These are phyloP conservation scores for Tilletia walkeri DNA, from an alignment of 1,284 basidiomycete genomes.

Conservation along the genomic window DNA sequence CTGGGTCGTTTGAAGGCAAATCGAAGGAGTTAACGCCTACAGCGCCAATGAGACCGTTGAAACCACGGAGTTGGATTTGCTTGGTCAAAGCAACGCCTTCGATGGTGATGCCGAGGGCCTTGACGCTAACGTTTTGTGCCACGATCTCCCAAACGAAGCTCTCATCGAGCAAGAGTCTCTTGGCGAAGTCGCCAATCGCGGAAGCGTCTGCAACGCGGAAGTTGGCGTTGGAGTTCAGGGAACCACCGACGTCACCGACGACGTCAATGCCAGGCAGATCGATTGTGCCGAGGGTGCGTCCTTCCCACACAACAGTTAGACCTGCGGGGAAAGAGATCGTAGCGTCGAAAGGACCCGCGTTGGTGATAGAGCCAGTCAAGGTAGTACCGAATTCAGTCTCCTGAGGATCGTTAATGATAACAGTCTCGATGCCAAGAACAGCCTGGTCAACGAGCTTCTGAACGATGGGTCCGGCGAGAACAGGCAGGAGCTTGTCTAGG, in stretches of 20 bases:
- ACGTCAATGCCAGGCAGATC: conserved; percentile 63
- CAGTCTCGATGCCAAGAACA: conserved; percentile 57
- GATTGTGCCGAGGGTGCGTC: conserved; percentile 65
- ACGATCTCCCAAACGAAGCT: conserved; percentile 73
- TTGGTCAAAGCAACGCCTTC: conserved; percentile 64
- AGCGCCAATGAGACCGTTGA: conserved; percentile 68
- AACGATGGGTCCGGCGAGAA: conserved; percentile 75
- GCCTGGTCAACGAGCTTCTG: conserved; percentile 70
- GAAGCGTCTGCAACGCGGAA: conserved; percentile 67
- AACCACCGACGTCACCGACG: conserved; percentile 65
- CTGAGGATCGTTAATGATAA: conserved; percentile 52
- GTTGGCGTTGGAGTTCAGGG: conserved; percentile 63
- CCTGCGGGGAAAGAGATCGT: conserved; percentile 68
- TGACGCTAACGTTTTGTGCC: conserved; percentile 67
- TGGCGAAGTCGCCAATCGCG: conserved; percentile 69
- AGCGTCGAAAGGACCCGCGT: conserved; percentile 75
- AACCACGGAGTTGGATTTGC: conserved; percentile 68
- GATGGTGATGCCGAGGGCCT: conserved; percentile 58
- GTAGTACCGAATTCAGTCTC: conserved; percentile 66
- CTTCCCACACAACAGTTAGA: conserved; percentile 67
- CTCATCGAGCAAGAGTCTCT: conserved; percentile 66
- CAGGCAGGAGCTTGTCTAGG: conserved; percentile 68
- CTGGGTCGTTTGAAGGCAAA: conserved; percentile 70
- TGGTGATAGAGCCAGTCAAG: conserved; percentile 67
- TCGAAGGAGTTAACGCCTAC: conserved; percentile 71